These are phyloP conservation scores for Truncatella angustata DNA, from an alignment of 2,329 filamentous ascomycete genomes.

Conservation along the genomic window DNA sequence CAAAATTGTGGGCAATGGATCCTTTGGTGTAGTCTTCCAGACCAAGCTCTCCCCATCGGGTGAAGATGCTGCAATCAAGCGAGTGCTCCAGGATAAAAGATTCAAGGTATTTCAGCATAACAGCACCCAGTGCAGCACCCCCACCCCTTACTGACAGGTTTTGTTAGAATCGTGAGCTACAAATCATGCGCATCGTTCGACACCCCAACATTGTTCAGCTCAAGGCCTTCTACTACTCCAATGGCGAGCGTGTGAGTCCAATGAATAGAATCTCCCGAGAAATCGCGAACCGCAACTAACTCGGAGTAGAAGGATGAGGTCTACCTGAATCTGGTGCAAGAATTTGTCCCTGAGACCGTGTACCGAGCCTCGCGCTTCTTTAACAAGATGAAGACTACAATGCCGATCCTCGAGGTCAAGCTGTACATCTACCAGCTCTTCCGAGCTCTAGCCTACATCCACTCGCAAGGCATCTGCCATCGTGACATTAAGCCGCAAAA, in stretches of 20 bases:
- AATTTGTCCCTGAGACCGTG: conserved; percentile 97
- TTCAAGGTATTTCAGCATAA: conserved; percentile 74
- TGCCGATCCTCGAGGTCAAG: conserved; percentile 98
- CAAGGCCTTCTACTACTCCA: conserved; percentile 99
- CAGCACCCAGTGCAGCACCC: background rate
- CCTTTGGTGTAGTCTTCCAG: conserved; percentile 98
- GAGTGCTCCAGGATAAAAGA: conserved; percentile 96
- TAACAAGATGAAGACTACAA: conserved; percentile 99
- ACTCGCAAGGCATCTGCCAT: conserved; percentile 98
- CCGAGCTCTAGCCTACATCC: conserved; percentile 96
- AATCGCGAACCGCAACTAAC: conserved; percentile 13
- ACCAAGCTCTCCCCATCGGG: conserved; percentile 97
- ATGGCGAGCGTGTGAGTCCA: conserved; percentile 87
- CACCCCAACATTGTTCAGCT: conserved; percentile 98
- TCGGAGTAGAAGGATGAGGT: conserved; percentile 84
- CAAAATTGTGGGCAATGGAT: conserved; percentile 99
- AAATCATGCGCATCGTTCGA: conserved; percentile 99
- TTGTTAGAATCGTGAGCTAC: conserved; percentile 88
- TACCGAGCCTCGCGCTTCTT: conserved; percentile 98
- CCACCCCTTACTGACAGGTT: conserved; percentile 2
- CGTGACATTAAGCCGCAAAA: conserved; percentile 99
- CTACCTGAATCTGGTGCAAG: conserved; percentile 95
- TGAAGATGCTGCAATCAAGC: conserved; percentile 98
- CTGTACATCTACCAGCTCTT: conserved; percentile 99
- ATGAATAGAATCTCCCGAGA: background rate